phyloP scores from a whole-genome alignment of 2,329 filamentous ascomycete genomes.

The Amesomyces nigricolor region DNA sequence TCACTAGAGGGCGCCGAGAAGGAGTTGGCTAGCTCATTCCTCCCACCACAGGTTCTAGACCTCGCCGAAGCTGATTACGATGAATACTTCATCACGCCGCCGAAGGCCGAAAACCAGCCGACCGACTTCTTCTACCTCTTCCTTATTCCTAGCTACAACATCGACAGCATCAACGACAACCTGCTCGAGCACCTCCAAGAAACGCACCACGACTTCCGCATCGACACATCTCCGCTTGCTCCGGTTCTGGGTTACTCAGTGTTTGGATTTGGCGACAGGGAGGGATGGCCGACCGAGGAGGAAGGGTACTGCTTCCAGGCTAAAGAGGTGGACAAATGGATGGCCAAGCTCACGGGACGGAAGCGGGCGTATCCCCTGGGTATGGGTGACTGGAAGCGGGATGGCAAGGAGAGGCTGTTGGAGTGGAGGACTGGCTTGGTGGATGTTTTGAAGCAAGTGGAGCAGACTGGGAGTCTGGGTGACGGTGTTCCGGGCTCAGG shows the following conservation, averaged over 20 bases:
- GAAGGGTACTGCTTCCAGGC: conserved; percentile 93
- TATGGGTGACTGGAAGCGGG: conserved; percentile 77
- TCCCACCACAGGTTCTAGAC: conserved; percentile 63
- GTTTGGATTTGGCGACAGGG: conserved; percentile 86
- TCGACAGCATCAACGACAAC: conserved; percentile 83
- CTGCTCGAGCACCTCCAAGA: conserved; percentile 84
- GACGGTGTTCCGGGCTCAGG: conserved; percentile 72
- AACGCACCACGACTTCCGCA: conserved; percentile 93
- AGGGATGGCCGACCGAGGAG: conserved; percentile 86
- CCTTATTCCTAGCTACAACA: conserved; percentile 86
- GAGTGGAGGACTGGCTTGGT: conserved; percentile 76
- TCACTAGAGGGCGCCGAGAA: conserved; percentile 40
- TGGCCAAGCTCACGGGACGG: conserved; percentile 85
- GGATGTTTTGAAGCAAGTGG: conserved; percentile 63
- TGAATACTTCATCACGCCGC: conserved; percentile 78
- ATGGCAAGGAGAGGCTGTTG: conserved; percentile 58
- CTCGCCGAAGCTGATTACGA: conserved; percentile 86
- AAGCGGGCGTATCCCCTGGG: conserved; percentile 87
- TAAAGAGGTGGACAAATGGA: conserved; percentile 86
- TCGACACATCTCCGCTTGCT: conserved; percentile 80
- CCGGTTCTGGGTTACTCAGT: conserved; percentile 79
- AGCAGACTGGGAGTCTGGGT: conserved; percentile 51
- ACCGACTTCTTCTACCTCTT: conserved; percentile 74
- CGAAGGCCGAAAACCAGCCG: conserved; percentile 49
- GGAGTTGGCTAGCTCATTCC: conserved; percentile 35